phyloP scores from a whole-genome alignment of 257 asterid species.

The Leptodermis oblonga region DNA sequence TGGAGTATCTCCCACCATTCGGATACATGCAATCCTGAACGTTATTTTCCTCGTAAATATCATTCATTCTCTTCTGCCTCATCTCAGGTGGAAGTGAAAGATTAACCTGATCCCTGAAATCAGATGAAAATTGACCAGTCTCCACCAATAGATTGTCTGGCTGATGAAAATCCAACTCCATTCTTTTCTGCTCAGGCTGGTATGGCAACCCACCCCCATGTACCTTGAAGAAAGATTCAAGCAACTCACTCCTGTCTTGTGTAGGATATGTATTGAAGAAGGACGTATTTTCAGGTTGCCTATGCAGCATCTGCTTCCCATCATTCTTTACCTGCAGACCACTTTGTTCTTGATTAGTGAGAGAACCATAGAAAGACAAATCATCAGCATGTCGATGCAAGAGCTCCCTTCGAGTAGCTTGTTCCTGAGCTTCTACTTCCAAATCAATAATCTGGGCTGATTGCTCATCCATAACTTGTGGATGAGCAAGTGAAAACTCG shows the following conservation, averaged over 20 bases:
- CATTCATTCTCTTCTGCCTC: slow-evolving; percentile 62
- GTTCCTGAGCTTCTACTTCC: slow-evolving; percentile 38
- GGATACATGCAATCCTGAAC: slow-evolving; percentile 43
- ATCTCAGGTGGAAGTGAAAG: slow-evolving; percentile 41
- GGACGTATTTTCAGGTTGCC: slow-evolving; percentile 42
- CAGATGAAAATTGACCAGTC: slow-evolving; percentile 49
- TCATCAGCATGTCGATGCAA: slow-evolving; percentile 45
- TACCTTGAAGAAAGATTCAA: slow-evolving; percentile 56
- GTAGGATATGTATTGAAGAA: slow-evolving; percentile 47
- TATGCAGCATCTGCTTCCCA: slow-evolving; percentile 44
- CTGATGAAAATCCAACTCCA: slow-evolving; percentile 48
- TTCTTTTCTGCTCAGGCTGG: slow-evolving; percentile 51
- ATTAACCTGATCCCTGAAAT: slow-evolving; percentile 50
- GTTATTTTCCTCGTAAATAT: slow-evolving; percentile 47
- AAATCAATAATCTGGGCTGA: slow-evolving; percentile 36
- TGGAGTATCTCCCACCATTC: slow-evolving; percentile 43
- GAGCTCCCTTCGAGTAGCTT: slow-evolving; percentile 40
- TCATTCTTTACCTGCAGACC: slow-evolving; percentile 44
- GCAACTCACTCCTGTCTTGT: slow-evolving; percentile 53
- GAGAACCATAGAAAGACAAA: slow-evolving; percentile 46
- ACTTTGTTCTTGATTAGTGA: slow-evolving; percentile 46
- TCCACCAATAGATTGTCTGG: slow-evolving; percentile 46
- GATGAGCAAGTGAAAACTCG: slow-evolving; percentile 54
- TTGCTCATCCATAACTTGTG: slow-evolving; percentile 52
- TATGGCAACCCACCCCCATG: slow-evolving; percentile 43